Evolutionary conservation across 2,329 filamentous ascomycete genomes (phyloP), one percentile per base, ranked within the genome.

Genomic region (Xylaria sp.): DNA sequence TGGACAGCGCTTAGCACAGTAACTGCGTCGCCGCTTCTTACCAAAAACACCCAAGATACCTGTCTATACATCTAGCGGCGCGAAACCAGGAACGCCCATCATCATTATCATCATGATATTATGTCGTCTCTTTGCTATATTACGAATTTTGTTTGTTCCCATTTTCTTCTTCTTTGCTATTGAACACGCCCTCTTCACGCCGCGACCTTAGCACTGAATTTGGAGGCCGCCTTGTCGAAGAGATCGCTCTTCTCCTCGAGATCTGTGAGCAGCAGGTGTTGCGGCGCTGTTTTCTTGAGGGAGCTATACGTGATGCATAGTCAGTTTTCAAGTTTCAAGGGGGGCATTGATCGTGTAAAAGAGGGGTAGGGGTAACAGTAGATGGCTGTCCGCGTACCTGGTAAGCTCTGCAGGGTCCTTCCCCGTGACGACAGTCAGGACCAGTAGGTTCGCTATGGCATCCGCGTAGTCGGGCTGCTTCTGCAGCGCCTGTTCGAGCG

Each of bases 191-290:
- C 46, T 66, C 43, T 67, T 80, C 80, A 88, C 70, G 87, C 85
- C 70, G 90, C 86, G 71, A 94, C 93, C 85, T 95, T 97, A 41
- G 94, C 88, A 73, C 89, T 91, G 82, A 96, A 98, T 83, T 97
- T 98, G 31, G 89, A 86, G 23, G 92, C 93, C 13, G 94, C 94
- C 76, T 90, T 90, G 80, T 97, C 93, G 78, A 98, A 98, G 67
- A 94, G 82, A n/a, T 86, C 88, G 80, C 90, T 93, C 90, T 97
- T 98, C 82, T 94, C 93, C 76, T 90, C 86, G 75, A 97, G 82
- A 75, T 97, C 94, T 49, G 81, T 79, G 66, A 98, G 80, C 70
- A 96, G 84, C 41, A 88, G 83, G 80, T 98, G 94, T 62, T 90
- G 82, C 31, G 91, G 87, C 63, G 91, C 86, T 18, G 83, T 82